Evolutionary conservation across 257 asterid genomes (phyloP), one percentile per base, ranked within the genome.

Genomic region (Lantana camara): DNA sequence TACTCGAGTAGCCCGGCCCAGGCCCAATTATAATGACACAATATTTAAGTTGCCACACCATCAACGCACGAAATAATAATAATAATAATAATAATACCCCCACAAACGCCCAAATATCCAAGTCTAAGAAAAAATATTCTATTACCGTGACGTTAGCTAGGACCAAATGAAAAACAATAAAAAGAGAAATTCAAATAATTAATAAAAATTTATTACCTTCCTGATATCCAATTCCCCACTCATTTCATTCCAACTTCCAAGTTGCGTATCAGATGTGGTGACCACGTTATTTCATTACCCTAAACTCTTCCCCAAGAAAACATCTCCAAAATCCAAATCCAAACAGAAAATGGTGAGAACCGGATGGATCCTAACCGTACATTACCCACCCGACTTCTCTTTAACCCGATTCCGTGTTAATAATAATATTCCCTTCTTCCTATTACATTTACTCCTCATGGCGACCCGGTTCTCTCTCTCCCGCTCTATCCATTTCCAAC

Each of bases 401-500:
- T 19, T 41, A 44, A 38, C 44, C 67, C 60, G 46, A n/a, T 16
- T 70, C 35, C 58, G 30, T 17, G n/a, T 29, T 30, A 34, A 51
- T n/a, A n/a, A n/a, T n/a, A n/a, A n/a, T 27, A 27, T 27, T 19
- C 47, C 22, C 42, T 22, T 47, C 1, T 15, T 70, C 41, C 27
- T 65, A 9, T 24, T 63, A n/a, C n/a, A n/a, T n/a, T n/a, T n/a
- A n/a, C 52, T 73, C 12, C 42, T 74, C 61, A 81, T 81, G 83
- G 84, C 89, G n/a, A 69, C 82, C 68, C 81, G 74, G 41, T 42
- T 74, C 0, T 66, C 80, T 9, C 46, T 75, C 78, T 40, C 85
- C 17, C 80, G 85, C 9, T 80, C 82, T 38, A 66, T 76, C 81
- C 77, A 72, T 46, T 64, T 68, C 61, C 90, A 83, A 42, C 88